Percentiles rank a stretch among this genome's conserved stretches.
Evolutionary conservation across 73 alveolate species (phyloP).

Genomic region (Tetrahymena borealis): DNA sequence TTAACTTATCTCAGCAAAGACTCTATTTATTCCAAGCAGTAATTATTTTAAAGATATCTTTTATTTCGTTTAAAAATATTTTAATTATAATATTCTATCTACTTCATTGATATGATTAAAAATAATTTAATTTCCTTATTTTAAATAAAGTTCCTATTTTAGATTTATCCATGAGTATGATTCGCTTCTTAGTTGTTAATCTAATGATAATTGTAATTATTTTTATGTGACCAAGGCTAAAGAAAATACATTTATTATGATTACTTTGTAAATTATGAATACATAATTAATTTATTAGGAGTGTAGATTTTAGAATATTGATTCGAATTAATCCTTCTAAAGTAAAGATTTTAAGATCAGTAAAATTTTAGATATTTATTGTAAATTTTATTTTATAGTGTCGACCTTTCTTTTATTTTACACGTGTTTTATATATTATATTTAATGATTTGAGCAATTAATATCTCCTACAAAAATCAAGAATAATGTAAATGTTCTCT

Average conservation of each 20-base stretch:
- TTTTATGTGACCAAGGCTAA: background rate
- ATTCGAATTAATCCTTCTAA: too few relatives aligned
- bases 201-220: background rate
- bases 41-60: too few relatives aligned
- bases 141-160: background rate
- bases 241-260: background rate
- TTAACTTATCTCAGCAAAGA: background rate
- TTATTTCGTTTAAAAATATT: too few relatives aligned
- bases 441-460: background rate
- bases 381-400: too few relatives aligned
- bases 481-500: too few relatives aligned
- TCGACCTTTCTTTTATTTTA: background rate
- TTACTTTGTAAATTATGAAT: too few relatives aligned
- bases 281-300: background rate
- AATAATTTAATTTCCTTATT: too few relatives aligned
- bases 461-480: background rate
- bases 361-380: too few relatives aligned
- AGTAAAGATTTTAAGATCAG: too few relatives aligned
- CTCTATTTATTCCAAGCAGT: background rate
- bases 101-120: too few relatives aligned
- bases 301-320: background rate
- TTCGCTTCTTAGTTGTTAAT: background rate
- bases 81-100: too few relatives aligned
- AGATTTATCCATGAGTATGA: background rate
- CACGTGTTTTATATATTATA: background rate